Evolutionary conservation across 306 rosid genomes (phyloP), one percentile per base, ranked within the genome.

Genomic region (Glycine latifolia): DNA sequence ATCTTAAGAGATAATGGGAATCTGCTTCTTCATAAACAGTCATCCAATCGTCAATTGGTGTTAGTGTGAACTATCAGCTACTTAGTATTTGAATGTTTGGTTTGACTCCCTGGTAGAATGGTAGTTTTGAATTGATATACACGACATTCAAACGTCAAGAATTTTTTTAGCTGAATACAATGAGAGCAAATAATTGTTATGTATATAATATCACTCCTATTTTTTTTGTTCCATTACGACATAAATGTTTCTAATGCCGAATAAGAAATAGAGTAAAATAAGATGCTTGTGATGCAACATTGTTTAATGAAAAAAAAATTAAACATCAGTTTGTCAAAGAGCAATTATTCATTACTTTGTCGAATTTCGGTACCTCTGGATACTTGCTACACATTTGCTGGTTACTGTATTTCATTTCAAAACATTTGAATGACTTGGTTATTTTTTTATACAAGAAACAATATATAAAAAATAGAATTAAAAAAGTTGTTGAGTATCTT

Each of bases 81-180:
- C 72, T 43, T 52, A 5, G 59, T 52, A 7, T 50, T 83, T 77
- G 89, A 83, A 54, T 73, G 85, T 58, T 77, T 69, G 85, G 89
- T 84, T 76, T 81, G 82, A 55, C 81, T 72, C 4, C 20, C 9
- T 49, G n/a, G 26, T 8, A 1, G 83, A 80, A 76, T 83, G 81
- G 80, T 71, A 80, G 87, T 67, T 86, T 80, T 83, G 75, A 79
- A 43, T 37, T 75, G 10, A 13, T 14, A 55, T 10, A 3, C 59
- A n/a, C 6, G 44, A 37, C 44, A 39, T 47, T 3, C 16, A 13
- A 68, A 44, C 53, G 3, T 10, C 33, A 66, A 39, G 0, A 31
- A 14, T 3, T 3, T 14, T n/a, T 66, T 66, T 37, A 37, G 26
- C 12, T 1, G 6, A 39, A 66, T 41, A 7, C 26, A 37, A 3